Base-by-base conservation (phyloP, 768 basidiomycete species). In the Rubroboletus satanas region DNA sequence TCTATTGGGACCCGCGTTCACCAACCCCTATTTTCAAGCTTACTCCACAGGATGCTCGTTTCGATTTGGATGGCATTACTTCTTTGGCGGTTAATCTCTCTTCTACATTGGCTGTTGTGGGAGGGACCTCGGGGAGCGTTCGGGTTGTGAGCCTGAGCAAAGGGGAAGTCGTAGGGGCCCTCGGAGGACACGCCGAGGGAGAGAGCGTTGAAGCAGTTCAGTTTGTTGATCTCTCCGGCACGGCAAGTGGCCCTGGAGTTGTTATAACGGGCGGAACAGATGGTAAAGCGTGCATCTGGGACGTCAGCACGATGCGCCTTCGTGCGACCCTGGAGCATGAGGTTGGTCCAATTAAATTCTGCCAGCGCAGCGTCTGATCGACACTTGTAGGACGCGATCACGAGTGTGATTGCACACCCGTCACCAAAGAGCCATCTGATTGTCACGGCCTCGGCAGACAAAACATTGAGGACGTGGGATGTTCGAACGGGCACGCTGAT, bases 271-370 rank as follows among this genome's bases (percentile, higher is more conserved):
- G 90, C 11, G 93, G 83, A 5, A 98, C 96, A 5, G 97, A 99
- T 66, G 93, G 94, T 0, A 95, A 93, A 67, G 88, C 85, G 17
- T 93, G 90, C 62, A 85, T 98, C 33, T 99, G 96, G 94, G 97
- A 99, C 73, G 78, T 95, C 41, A 80, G 80, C 47, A 95, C 92
- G 26, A 91, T 91, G 79, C 80, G 89, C 57, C 68, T 94, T 49
- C 81, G 97, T 52, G 80, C 87, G 17, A 93, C 90, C 14, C 74
- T 97, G 7, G 77, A 87, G 58, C 95, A 98, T 65, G 76, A 85
- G 70, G 95, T 95, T 57, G 49, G 82, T 75, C 49, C 29, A 17
- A 7, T 39, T n/a, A 5, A 0, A 6, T 26, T 21, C 8, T 35
- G 0, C 3, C 12, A 26, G 32, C 26, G 26, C 21, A 15, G 21